A percentile compares a stretch with the other conserved stretches of the same genome.
Evolutionary conservation across 345 rosid species (phyloP).

Genomic region (Citrus hindsii): DNA sequence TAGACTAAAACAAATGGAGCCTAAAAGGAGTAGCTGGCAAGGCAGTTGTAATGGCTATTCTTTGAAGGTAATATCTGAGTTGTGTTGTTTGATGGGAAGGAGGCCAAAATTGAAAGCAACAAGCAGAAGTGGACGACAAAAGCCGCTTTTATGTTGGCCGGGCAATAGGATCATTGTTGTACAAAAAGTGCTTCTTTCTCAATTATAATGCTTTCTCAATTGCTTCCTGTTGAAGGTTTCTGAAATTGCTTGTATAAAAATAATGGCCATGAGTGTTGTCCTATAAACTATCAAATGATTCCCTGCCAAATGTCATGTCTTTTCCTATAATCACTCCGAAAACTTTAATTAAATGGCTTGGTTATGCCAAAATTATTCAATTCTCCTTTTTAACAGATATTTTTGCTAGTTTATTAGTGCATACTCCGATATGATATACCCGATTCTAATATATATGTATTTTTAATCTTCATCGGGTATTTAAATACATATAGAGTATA

Average conservation of each 20-base stretch:
- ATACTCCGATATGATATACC: no score
- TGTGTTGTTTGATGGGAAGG: not conserved
- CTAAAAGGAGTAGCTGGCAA: no score
- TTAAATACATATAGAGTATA: not conserved
- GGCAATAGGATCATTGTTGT: not conserved
- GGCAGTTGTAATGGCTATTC: no score
- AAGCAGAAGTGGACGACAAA: slow-evolving; percentile 35
- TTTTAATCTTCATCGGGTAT: not conserved
- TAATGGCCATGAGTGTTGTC: not conserved
- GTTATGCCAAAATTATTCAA: not conserved
- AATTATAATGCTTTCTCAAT: slow-evolving; percentile 8
- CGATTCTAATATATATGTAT: not conserved
- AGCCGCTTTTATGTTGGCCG: slow-evolving; percentile 23
- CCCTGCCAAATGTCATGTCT: slow-evolving; percentile 1
- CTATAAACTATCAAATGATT: not conserved
- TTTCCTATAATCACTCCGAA: not conserved
- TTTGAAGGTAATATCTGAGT: not conserved
- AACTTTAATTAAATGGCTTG: not conserved
- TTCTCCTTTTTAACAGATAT: not conserved
- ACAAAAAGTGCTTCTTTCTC: not conserved
- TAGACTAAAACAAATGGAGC: no score
- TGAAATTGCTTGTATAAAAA: not conserved
- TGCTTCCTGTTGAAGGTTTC: slow-evolving; percentile 10
- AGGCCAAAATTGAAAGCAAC: slow-evolving; percentile 13
- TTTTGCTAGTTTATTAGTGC: not conserved